These are phyloP conservation scores for Cyclocybe cylindracea DNA, from an alignment of 768 basidiomycete genomes.

Conservation along the genomic window DNA sequence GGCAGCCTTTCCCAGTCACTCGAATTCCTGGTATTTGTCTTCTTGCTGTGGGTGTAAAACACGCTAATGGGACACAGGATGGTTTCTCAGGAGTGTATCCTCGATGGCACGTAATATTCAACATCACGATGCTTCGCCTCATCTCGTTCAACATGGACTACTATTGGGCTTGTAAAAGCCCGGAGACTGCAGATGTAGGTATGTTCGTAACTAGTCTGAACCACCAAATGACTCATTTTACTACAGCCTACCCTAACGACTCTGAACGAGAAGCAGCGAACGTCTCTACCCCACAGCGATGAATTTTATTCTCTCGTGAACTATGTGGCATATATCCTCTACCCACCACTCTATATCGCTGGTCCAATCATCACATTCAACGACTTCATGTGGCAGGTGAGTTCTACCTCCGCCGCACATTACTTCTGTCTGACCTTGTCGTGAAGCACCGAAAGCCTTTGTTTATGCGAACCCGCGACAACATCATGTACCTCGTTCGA, in stretches of 20 bases:
- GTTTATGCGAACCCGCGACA: slow-evolving; percentile 36
- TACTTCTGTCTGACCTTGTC: background rate
- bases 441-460: slow-evolving; percentile 63
- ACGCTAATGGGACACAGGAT: slow-evolving; percentile 46
- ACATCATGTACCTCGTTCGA: slow-evolving; percentile 63
- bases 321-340: slow-evolving; percentile 85
- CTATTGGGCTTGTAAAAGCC: slow-evolving; percentile 70
- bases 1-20: slow-evolving; percentile 55
- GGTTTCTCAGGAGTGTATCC: slow-evolving; percentile 74
- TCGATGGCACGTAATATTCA: slow-evolving; percentile 92
- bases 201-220: slow-evolving; percentile 5
- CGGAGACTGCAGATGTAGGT: slow-evolving; percentile 44
- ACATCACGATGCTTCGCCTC: slow-evolving; percentile 93
- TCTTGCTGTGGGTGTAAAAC: background rate
- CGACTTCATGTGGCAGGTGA: slow-evolving; percentile 91
- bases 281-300: slow-evolving; percentile 51
- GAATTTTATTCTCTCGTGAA: slow-evolving; percentile 67
- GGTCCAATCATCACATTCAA: slow-evolving; percentile 97
- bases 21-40: slow-evolving; percentile 57
- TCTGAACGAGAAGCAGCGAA: slow-evolving; percentile 62
- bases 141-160: slow-evolving; percentile 94
- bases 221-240: background rate
- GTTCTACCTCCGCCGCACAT: slow-evolving; percentile 14
- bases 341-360: slow-evolving; percentile 92
- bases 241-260: slow-evolving; percentile 14